These are phyloP conservation scores for Pythium dissotocum DNA, from an alignment of 352 stramenopile genomes.

Conservation along the genomic window DNA sequence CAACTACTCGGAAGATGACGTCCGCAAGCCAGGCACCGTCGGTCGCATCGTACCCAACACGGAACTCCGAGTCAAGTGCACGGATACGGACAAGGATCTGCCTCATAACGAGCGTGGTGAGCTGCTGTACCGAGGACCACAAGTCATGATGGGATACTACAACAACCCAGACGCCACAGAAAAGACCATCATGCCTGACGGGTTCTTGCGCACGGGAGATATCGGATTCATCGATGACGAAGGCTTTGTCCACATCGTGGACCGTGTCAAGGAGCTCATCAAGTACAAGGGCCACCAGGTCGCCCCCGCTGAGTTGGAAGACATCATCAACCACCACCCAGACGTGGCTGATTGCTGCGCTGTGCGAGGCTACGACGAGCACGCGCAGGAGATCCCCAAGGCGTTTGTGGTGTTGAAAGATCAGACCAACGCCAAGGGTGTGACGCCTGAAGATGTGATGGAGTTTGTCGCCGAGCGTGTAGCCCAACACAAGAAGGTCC, in stretches of 20 bases:
- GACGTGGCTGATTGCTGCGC: conserved; percentile 45
- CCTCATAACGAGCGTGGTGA: conserved; percentile 48
- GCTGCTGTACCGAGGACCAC: conserved; percentile 58
- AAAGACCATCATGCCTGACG: conserved; percentile 72
- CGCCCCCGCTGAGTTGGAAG: conserved; percentile 92
- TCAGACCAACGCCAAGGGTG: conserved; percentile 17
- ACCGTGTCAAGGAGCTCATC: conserved; percentile 94
- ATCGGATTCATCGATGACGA: conserved; percentile 91
- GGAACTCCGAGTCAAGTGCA: conserved; percentile 43
- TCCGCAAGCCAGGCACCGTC: conserved; percentile 25
- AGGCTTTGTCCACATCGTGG: conserved; percentile 91
- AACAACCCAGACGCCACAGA: conserved; percentile 85
- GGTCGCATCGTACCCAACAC: conserved; percentile 45
- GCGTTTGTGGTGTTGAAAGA: conserved; percentile 88
- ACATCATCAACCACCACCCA: conserved; percentile 81
- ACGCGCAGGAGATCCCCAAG: conserved; percentile 89
- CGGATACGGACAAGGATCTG: conserved; percentile 37
- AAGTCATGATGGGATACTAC: conserved; percentile 70
- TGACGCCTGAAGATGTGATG: conserved; percentile 64
- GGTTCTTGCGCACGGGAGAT: conserved; percentile 91
- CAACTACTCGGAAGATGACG: conserved; percentile 28
- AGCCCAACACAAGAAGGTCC: conserved; percentile 76
- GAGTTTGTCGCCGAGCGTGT: conserved; percentile 77
- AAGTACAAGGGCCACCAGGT: conserved; percentile 95
- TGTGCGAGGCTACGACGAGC: conserved; percentile 45